Evolutionary conservation across 2,329 filamentous ascomycete genomes (phyloP).

Genomic region (Botrytis byssoidea): DNA sequence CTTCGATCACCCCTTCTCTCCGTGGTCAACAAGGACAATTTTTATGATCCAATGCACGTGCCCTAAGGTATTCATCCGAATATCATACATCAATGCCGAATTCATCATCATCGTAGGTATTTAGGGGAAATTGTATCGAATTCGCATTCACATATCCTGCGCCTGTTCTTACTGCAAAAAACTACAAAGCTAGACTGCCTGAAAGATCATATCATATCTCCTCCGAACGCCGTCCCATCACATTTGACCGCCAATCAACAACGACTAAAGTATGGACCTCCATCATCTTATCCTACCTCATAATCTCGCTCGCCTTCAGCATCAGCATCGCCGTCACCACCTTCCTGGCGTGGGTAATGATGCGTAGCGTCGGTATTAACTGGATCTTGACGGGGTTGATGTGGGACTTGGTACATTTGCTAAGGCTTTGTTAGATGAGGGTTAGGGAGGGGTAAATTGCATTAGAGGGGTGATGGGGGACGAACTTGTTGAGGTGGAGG

Average conservation of each 20-base stretch:
- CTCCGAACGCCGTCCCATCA: conserved; percentile 22
- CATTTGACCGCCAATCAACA: conserved; percentile 5
- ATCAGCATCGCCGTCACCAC: conserved; percentile 45
- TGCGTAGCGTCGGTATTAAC: conserved; percentile 41
- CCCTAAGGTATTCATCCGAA: neutral
- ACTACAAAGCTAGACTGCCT: conserved; percentile 11
- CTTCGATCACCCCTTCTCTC: neutral
- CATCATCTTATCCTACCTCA: conserved; percentile 39
- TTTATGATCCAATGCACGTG: neutral
- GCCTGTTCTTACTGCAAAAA: conserved; percentile 18
- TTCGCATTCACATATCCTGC: conserved; percentile 18
- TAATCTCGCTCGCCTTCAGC: conserved; percentile 47
- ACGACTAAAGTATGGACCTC: neutral
- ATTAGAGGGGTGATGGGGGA: neutral
- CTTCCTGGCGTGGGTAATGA: conserved; percentile 42
- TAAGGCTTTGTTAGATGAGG: conserved; percentile 27
- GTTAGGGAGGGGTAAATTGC: conserved; percentile 2
- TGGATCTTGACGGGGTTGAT: conserved; percentile 41
- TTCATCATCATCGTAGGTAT: neutral
- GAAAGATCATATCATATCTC: conserved; percentile 11
- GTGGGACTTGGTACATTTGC: conserved; percentile 44
- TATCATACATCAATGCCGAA: neutral
- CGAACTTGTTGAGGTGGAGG: conserved; percentile 78
- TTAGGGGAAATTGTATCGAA: neutral
- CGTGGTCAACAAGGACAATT: neutral